These are phyloP conservation scores for Cladosporium sp. DNA, from an alignment of 2,329 filamentous ascomycete species.

Conservation along the genomic window DNA sequence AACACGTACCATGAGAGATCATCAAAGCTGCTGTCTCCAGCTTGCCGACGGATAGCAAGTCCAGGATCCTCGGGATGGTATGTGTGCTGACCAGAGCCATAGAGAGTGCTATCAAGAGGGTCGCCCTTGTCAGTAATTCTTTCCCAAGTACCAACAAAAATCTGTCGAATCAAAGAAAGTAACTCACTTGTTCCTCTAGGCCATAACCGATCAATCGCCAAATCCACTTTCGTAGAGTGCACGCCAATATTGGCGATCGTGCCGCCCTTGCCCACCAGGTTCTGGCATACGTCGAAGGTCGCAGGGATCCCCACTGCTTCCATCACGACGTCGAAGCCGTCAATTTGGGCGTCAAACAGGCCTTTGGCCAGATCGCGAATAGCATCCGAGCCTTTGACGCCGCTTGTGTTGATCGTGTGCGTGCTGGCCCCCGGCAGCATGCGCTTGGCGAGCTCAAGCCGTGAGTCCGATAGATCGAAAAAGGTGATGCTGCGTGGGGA, in stretches of 20 bases:
- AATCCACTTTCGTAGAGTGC: conserved; percentile 47
- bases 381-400: conserved; percentile 33
- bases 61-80: conserved; percentile 22
- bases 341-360: conserved; percentile 39
- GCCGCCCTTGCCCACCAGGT: conserved; percentile 48
- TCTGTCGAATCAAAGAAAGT: conserved; percentile 19
- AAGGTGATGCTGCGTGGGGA: conserved; percentile 47
- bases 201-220: conserved; percentile 52
- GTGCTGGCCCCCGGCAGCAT: conserved; percentile 38
- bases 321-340: conserved; percentile 52
- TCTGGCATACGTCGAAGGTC: conserved; percentile 50
- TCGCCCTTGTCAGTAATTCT: not conserved
- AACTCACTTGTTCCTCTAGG: conserved; percentile 44
- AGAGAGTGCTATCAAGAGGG: conserved; percentile 14
- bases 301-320: conserved; percentile 51
- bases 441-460: conserved; percentile 42
- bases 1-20: conserved; percentile 18
- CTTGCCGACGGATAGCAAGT: conserved; percentile 21
- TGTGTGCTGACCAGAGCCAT: conserved; percentile 24
- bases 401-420: conserved; percentile 5
- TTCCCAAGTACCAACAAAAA: not conserved
- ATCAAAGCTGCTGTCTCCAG: conserved; percentile 21
- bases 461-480: conserved; percentile 45
- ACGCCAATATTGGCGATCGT: conserved; percentile 54
- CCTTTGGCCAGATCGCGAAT: conserved; percentile 35